Percentiles rank a stretch among this genome's conserved stretches.
Conservation (phyloP, 2,329 filamentous ascomycete genomes). For the Pyrenophora graminea region DNA sequence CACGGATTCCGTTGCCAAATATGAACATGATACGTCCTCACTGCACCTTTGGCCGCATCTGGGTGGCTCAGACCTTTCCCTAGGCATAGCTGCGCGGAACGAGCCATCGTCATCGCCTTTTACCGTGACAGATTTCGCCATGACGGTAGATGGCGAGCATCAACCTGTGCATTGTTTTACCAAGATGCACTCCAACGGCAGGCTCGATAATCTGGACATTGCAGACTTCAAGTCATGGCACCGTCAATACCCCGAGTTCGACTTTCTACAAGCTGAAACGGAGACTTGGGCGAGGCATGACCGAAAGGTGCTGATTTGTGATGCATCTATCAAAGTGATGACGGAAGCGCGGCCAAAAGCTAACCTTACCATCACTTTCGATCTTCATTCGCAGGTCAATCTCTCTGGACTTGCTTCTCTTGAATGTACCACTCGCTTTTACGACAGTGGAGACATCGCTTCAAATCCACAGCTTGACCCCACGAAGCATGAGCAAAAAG, state of each 20-base stretch:
- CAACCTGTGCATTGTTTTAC: conserved; percentile 48
- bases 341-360: conserved; percentile 43
- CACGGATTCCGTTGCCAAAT: conserved; percentile 25
- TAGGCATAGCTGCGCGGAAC: conserved; percentile 12
- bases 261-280: conserved; percentile 26
- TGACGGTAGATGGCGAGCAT: conserved; percentile 47
- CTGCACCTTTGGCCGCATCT: conserved; percentile 21
- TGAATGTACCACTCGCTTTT: conserved; percentile 43
- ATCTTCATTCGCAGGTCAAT: conserved; percentile 42
- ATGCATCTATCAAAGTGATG: conserved; percentile 50
- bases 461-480: conserved; percentile 31
- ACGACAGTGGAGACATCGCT: conserved; percentile 31
- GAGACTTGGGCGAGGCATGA: conserved; percentile 28
- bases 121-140: conserved; percentile 43
- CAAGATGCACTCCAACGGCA: conserved; percentile 34
- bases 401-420: conserved; percentile 36
- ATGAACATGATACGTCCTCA: conserved; percentile 24
- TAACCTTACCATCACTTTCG: conserved; percentile 38
- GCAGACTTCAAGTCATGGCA: conserved; percentile 39
- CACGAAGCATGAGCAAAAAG: conserved; percentile 24
- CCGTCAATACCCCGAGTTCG: conserved; percentile 40
- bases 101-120: conserved; percentile 23
- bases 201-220: conserved; percentile 38
- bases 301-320: conserved; percentile 47
- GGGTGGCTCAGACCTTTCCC: conserved; percentile 20